These are phyloP conservation scores for Cordia subcordata DNA, from an alignment of 257 asterid genomes.

Conservation along the genomic window DNA sequence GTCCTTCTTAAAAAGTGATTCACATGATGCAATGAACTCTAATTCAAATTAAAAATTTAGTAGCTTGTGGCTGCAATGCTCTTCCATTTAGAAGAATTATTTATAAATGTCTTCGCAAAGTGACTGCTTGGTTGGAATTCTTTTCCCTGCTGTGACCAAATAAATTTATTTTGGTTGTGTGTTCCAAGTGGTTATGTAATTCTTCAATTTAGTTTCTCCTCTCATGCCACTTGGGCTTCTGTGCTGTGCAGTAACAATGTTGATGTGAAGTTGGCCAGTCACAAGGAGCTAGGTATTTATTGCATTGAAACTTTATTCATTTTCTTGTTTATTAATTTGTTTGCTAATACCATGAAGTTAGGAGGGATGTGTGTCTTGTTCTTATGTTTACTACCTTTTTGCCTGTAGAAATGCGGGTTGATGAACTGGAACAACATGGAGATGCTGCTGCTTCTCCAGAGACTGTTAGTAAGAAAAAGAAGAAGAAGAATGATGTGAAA, in stretches of 20 bases:
- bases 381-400: not conserved
- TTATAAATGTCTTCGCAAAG: no score
- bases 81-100: no score
- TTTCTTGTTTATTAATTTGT: not conserved
- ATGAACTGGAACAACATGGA: conserved; percentile 16
- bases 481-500: conserved; percentile 33
- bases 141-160: no score
- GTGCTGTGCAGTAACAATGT: conserved; percentile 40
- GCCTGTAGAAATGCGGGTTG: conserved; percentile 23
- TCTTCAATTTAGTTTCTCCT: conserved; percentile 6
- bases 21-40: no score
- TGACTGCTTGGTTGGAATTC: no score
- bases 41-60: no score
- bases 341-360: not conserved
- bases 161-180: not conserved
- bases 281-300: conserved; percentile 39
- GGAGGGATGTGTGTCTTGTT: not conserved
- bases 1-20: no score
- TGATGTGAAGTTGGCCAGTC: conserved; percentile 13
- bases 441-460: conserved; percentile 27
- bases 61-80: no score
- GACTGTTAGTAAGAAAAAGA: conserved; percentile 35
- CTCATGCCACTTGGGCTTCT: conserved; percentile 30
- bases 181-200: not conserved
- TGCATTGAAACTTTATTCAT: not conserved